phyloP scores from a whole-genome alignment of 2,329 filamentous ascomycete genomes.

The Cercospora zeina region DNA sequence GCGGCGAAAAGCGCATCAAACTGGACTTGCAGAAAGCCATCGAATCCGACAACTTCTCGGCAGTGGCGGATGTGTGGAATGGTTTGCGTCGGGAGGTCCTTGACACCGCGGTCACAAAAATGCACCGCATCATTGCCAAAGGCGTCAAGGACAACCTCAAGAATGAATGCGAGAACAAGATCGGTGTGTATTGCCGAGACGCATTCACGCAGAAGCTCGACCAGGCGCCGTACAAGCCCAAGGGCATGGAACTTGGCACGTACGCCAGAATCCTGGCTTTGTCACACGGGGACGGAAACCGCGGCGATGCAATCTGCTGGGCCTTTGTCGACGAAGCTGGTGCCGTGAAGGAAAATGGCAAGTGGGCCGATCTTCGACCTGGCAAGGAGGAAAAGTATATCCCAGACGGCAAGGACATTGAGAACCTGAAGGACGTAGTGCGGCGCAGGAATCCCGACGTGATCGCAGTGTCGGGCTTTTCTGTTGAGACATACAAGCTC shows the following conservation, averaged over 20 bases:
- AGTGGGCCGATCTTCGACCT: slow-evolving; percentile 73
- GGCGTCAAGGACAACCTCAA: slow-evolving; percentile 93
- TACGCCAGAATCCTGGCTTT: slow-evolving; percentile 82
- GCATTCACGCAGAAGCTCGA: slow-evolving; percentile 88
- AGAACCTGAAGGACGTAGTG: slow-evolving; percentile 75
- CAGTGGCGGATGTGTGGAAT: slow-evolving; percentile 94
- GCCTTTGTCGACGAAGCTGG: slow-evolving; percentile 93
- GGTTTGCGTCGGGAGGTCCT: slow-evolving; percentile 80
- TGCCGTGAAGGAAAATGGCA: slow-evolving; percentile 82
- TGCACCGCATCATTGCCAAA: slow-evolving; percentile 81
- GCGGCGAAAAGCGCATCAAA: slow-evolving; percentile 73
- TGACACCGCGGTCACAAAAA: slow-evolving; percentile 74
- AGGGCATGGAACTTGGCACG: slow-evolving; percentile 86
- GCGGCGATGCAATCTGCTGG: slow-evolving; percentile 82
- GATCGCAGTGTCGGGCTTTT: slow-evolving; percentile 83
- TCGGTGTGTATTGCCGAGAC: slow-evolving; percentile 84
- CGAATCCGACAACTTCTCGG: slow-evolving; percentile 91
- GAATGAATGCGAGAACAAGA: slow-evolving; percentile 88
- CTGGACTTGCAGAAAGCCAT: slow-evolving; percentile 78
- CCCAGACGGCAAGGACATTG: slow-evolving; percentile 64
- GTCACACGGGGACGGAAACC: slow-evolving; percentile 79
- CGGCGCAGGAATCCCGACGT: slow-evolving; percentile 83
- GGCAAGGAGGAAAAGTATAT: slow-evolving; percentile 66
- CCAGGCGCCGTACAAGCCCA: slow-evolving; percentile 93
- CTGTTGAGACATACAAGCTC: slow-evolving; percentile 80